phyloP scores from a whole-genome alignment of 2,329 filamentous ascomycete species.

The Claviceps africana region DNA sequence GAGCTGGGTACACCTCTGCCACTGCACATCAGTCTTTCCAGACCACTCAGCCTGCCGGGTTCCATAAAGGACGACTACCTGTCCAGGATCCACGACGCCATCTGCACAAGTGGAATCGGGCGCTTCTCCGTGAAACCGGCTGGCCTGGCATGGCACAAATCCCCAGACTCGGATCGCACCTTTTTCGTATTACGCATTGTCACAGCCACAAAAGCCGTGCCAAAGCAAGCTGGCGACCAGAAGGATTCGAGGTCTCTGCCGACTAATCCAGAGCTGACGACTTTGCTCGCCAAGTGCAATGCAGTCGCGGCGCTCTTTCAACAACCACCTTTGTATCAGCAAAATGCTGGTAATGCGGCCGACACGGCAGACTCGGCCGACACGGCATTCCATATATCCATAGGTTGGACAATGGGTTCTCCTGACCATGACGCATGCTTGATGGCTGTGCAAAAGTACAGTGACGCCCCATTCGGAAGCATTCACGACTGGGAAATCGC shows the following conservation, averaged over 20 bases:
- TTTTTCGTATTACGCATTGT: constrained; percentile 69
- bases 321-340: constrained; percentile 58
- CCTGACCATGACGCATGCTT: constrained; percentile 28
- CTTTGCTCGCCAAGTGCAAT: constrained; percentile 56
- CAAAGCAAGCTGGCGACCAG: constrained; percentile 11
- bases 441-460: constrained; percentile 14
- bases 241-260: neutral
- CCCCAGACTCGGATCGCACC: constrained; percentile 51
- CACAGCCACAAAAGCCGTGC: constrained; percentile 8
- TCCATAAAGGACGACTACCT: constrained; percentile 59
- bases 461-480: constrained; percentile 11
- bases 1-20: constrained; percentile 67
- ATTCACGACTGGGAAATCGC: constrained; percentile 32
- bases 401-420: constrained; percentile 63
- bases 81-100: constrained; percentile 30
- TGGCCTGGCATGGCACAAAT: constrained; percentile 35
- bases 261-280: constrained; percentile 39
- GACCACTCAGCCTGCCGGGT: constrained; percentile 61
- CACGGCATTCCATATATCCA: constrained; percentile 67
- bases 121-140: constrained; percentile 26
- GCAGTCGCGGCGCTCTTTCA: constrained; percentile 39
- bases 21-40: constrained; percentile 81
- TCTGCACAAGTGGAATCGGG: constrained; percentile 18
- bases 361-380: constrained; percentile 14
- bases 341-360: constrained; percentile 7